Base-by-base conservation (phyloP, 2,329 filamentous ascomycete species). In the Pseudocercospora fuligena region DNA sequence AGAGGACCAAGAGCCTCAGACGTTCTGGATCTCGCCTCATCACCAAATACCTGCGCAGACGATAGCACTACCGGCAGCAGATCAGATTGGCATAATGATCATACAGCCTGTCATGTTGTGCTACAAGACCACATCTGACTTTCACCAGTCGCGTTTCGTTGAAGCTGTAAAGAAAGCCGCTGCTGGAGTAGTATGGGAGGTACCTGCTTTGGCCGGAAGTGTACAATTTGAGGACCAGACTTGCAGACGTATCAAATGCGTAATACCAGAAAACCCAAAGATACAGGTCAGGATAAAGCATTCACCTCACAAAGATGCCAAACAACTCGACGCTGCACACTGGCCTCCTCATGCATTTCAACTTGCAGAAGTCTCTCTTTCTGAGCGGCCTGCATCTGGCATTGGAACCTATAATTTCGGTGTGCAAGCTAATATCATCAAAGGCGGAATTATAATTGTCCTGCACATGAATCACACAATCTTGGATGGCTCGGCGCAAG, bases 401-500 rank as follows among this genome's bases (percentile, higher is more conserved):
- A 56, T 69, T 51, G 65, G 65, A 11, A 67, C 59, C 21, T 67
- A 60, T 40, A 67, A 65, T 23, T 67, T 69, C 25, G 67, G 61
- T 6, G 60, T 67, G 0, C 67, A 69, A 58, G 67, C 67, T 14
- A 69, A 69, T 46, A 27, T 69, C 8, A 53, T 69, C 29, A 27
- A 63, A n/a, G 59, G 56, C 19, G 67, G 65, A n/a, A 23, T 69
- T 11, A 53, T 69, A 16, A 43, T 69, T 19, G 54, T 63, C 8
- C 9, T 67, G 36, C 60, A 63, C 54, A 69, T 69, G 67, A 69
- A 69, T 56, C 67, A 69, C 53, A 63, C 59, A 11, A 54, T 67
- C 27, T 16, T 66, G 3, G 67, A 69, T 57, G 67, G 67, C 12
- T 60, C 61, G n/a, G 53, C 59, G 2, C 64, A 66, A 19, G 63